These are phyloP conservation scores for Sarocladium oryzae DNA, from an alignment of 2,329 filamentous ascomycete species.

Conservation along the genomic window DNA sequence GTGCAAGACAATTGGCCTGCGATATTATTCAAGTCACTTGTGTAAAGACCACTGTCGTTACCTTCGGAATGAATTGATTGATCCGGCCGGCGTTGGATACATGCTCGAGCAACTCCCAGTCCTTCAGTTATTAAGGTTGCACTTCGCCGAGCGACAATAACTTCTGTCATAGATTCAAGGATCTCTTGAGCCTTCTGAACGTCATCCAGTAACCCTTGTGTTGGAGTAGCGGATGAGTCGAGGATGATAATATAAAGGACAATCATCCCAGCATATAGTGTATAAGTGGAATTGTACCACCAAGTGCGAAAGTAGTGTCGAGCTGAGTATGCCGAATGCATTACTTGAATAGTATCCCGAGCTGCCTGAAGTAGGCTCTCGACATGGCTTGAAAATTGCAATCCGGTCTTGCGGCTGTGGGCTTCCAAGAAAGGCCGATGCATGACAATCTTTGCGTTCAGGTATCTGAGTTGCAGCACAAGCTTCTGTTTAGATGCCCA, in stretches of 20 bases:
- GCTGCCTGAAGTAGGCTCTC: not conserved
- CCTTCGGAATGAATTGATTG: not conserved
- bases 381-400: not conserved
- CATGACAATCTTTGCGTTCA: not conserved
- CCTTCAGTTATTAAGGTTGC: not conserved
- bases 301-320: conserved; percentile 7
- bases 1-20: not conserved
- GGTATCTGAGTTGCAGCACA: conserved; percentile 2
- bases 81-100: not conserved
- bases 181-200: conserved; percentile 3
- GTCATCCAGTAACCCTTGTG: not conserved
- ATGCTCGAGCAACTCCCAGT: not conserved
- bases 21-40: not conserved
- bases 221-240: not conserved
- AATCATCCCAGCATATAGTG: conserved; percentile 4
- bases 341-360: not conserved
- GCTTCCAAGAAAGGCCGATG: conserved; percentile 4
- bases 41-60: not conserved
- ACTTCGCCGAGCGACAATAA: conserved; percentile 2
- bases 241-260: conserved; percentile 5
- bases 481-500: conserved; percentile 4
- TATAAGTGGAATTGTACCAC: conserved; percentile 7
- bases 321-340: not conserved
- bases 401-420: not conserved
- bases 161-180: conserved; percentile 2